Base-by-base conservation (phyloP, 1,284 basidiomycete species). In the Puccinia coronata region DNA sequence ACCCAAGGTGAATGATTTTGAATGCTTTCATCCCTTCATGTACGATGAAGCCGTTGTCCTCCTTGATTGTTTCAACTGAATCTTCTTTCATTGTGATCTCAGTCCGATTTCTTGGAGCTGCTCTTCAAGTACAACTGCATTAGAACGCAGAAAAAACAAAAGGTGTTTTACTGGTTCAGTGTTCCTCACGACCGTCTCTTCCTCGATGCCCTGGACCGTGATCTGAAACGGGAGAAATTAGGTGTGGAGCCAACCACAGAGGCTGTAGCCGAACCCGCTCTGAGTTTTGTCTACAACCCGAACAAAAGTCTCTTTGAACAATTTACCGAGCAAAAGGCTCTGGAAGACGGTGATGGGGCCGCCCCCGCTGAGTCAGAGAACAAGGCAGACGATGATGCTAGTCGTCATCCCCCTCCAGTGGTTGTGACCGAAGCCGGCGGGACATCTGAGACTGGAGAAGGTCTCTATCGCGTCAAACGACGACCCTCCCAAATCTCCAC, bases 101-200 rank as follows among this genome's bases (percentile, higher is more conserved):
- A 94, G 93, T 93, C 92, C n/a, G 91, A 91, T n/a, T 92, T 95
- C 89, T 88, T 97, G 23, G 94, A 96, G 85, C 89, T 95, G 47
- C 88, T 97, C 20, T 96, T 96, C 90, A 94, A 95, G 86, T 94
- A 93, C 84, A 93, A 95, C 85, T 95, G 94, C 86, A 96, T 97
- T 83, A 91, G 94, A 59, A 96, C 95, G 0, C 94, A 96, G 86
- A 97, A 96, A 89, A 96, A 96, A 88, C 94, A 95, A 88, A 94
- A 95, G 86, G 93, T 93, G 31, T 96, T 96, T 85, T 95, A 93
- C 86, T 96, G 94, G 94, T 93, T 70, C 49, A 73, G 81, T 51
- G 70, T 77, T 18, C 70, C 75, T 28, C 67, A 79, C 63, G 94
- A 96, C 86, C 92, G 94, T n/a, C 91, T 96, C 73, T 96, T 96